Conservation (phyloP, 768 basidiomycete genomes). For the Lepiota venenata region DNA sequence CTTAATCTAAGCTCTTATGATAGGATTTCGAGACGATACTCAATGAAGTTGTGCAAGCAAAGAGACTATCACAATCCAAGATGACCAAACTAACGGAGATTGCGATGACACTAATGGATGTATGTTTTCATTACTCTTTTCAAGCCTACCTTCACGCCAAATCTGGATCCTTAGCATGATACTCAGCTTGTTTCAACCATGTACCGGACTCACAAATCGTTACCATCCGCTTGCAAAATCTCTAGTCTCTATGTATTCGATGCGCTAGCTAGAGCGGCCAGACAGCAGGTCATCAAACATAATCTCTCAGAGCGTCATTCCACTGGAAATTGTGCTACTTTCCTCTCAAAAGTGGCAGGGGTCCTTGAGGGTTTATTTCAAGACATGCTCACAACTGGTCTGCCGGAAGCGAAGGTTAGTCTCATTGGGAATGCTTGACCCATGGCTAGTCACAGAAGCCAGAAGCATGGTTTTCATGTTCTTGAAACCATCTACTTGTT, state of each 20-base stretch:
- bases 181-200: slow-evolving; percentile 85
- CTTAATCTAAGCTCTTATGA: slow-evolving; percentile 4
- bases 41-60: slow-evolving; percentile 79
- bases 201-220: slow-evolving; percentile 84
- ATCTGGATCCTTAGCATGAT: slow-evolving; percentile 59
- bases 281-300: slow-evolving; percentile 63
- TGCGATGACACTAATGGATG: slow-evolving; percentile 75
- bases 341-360: slow-evolving; percentile 87
- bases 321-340: slow-evolving; percentile 74
- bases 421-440: slow-evolving; percentile 10
- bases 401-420: slow-evolving; percentile 86
- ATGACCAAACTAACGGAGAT: slow-evolving; percentile 75
- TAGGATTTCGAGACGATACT: slow-evolving; percentile 82
- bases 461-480: neutral
- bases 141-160: neutral
- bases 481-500: neutral
- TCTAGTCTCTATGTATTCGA: slow-evolving; percentile 93
- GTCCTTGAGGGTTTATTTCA: slow-evolving; percentile 86
- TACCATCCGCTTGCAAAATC: slow-evolving; percentile 67
- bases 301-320: slow-evolving; percentile 47
- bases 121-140: slow-evolving; percentile 31
- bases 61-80: slow-evolving; percentile 84
- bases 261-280: slow-evolving; percentile 84
- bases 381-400: slow-evolving; percentile 70
- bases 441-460: neutral